Conservation (phyloP, 2,329 filamentous ascomycete genomes). For the Beauveria brongniartii region DNA sequence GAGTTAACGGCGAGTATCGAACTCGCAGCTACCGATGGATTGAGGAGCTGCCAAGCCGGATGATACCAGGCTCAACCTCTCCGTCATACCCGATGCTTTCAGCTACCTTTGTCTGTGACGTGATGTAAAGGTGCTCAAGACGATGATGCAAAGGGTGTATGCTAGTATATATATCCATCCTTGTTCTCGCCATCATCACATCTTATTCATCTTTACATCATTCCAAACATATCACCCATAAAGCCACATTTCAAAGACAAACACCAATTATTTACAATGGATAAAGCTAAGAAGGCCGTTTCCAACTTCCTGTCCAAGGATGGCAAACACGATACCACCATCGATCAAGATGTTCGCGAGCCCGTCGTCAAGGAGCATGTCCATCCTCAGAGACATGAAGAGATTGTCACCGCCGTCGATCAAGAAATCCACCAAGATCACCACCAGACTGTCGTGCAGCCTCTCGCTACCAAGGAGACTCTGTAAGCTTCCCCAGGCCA, state of each 20-base stretch:
- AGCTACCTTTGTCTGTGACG: conserved; percentile 2
- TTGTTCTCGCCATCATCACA: not conserved
- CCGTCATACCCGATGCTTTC: not conserved
- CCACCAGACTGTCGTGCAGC: conserved; percentile 62
- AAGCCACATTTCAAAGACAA: not conserved
- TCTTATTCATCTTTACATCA: not conserved
- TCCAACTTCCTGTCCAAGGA: conserved; percentile 51
- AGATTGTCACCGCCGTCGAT: conserved; percentile 55
- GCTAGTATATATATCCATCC: conserved; percentile 5
- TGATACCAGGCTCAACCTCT: not conserved
- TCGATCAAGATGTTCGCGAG: conserved; percentile 56
- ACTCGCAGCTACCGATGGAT: not conserved
- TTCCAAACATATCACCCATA: not conserved
- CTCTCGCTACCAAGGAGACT: conserved; percentile 34
- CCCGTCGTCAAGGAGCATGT: conserved; percentile 54
- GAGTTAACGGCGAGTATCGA: not conserved
- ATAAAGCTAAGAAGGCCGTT: conserved; percentile 57
- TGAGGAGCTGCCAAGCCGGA: not conserved
- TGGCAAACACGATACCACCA: conserved; percentile 61
- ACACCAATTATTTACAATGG: conserved; percentile 36
- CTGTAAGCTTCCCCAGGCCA: conserved; percentile 34
- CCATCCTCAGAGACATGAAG: conserved; percentile 51
- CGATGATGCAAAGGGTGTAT: not conserved
- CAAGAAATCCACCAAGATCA: conserved; percentile 66
- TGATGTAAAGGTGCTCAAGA: not conserved